Percentiles rank a stretch among this genome's conserved stretches.
These are phyloP conservation scores for Candida arabinofermentans DNA, from an alignment of 805 yeast species.

Conservation along the genomic window DNA sequence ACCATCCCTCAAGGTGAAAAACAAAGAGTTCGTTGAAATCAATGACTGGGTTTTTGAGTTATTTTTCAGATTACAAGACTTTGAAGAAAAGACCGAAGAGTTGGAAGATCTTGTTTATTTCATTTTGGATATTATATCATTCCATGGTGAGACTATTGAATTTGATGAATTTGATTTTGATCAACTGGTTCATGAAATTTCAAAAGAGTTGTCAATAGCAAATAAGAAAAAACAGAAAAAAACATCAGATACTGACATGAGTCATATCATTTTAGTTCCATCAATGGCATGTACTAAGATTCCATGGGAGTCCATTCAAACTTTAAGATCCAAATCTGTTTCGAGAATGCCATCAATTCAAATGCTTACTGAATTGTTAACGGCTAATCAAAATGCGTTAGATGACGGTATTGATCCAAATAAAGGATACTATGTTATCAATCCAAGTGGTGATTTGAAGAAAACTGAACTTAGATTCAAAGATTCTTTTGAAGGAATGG, in stretches of 20 bases:
- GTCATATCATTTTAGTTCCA: constrained; percentile 69
- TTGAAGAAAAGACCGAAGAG: constrained; percentile 28
- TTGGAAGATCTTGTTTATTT: constrained; percentile 64
- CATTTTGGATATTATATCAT: constrained; percentile 54
- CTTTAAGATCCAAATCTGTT: constrained; percentile 50
- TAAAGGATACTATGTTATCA: constrained; percentile 61
- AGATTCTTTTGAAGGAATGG: constrained; percentile 34
- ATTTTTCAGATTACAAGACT: constrained; percentile 43
- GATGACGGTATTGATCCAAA: constrained; percentile 17
- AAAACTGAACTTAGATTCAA: constrained; percentile 61
- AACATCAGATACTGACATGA: too few species aligned
- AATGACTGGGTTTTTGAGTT: constrained; percentile 47
- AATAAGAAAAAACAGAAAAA: constrained; percentile 14
- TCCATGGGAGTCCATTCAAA: constrained; percentile 87
- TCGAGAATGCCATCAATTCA: constrained; percentile 72
- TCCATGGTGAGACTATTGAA: constrained; percentile 61
- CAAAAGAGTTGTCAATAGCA: constrained; percentile 40
- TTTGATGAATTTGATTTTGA: constrained; percentile 65
- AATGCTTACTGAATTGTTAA: constrained; percentile 38
- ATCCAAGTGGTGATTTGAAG: constrained; percentile 76
- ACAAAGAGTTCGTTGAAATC: constrained; percentile 26
- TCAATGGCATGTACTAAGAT: constrained; percentile 61
- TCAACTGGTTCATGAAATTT: constrained; percentile 48
- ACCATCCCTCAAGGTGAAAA: constrained; percentile 3
- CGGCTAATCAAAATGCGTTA: constrained; percentile 13